Conservation (phyloP, 352 stramenopile species). For the Pelagophyceae sp. region DNA sequence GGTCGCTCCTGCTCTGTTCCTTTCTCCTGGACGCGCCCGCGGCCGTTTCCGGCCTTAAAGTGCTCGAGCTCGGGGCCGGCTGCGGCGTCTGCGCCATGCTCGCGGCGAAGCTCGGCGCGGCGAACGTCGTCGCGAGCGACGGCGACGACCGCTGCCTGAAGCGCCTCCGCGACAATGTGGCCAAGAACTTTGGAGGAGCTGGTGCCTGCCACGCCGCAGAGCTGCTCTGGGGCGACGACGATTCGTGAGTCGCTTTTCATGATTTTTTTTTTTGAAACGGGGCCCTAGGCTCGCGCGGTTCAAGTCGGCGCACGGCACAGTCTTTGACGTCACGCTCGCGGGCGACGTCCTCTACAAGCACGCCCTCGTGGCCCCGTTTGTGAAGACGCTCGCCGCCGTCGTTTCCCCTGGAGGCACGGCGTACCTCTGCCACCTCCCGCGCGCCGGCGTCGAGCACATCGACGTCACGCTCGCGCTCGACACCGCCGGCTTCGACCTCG, state of each 20-base stretch:
- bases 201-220: slow-evolving; percentile 31
- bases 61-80: slow-evolving; percentile 59
- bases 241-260: slow-evolving; percentile 34
- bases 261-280: background rate
- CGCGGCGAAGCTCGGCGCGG: slow-evolving; percentile 48
- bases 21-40: slow-evolving; percentile 48
- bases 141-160: slow-evolving; percentile 54
- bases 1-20: slow-evolving; percentile 52
- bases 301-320: slow-evolving; percentile 25
- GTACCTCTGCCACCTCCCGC: slow-evolving; percentile 60
- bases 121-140: slow-evolving; percentile 50
- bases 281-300: slow-evolving; percentile 6
- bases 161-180: slow-evolving; percentile 45
- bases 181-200: slow-evolving; percentile 36
- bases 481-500: slow-evolving; percentile 38
- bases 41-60: slow-evolving; percentile 42
- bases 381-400: slow-evolving; percentile 45
- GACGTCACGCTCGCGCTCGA: slow-evolving; percentile 46
- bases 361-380: slow-evolving; percentile 53
- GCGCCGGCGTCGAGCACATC: slow-evolving; percentile 56
- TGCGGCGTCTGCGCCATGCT: slow-evolving; percentile 61
- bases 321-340: slow-evolving; percentile 53
- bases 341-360: slow-evolving; percentile 67
- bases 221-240: slow-evolving; percentile 54
- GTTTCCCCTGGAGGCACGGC: slow-evolving; percentile 37